Base-by-base conservation (phyloP, 768 basidiomycete genomes). In the Mycena indigotica region DNA sequence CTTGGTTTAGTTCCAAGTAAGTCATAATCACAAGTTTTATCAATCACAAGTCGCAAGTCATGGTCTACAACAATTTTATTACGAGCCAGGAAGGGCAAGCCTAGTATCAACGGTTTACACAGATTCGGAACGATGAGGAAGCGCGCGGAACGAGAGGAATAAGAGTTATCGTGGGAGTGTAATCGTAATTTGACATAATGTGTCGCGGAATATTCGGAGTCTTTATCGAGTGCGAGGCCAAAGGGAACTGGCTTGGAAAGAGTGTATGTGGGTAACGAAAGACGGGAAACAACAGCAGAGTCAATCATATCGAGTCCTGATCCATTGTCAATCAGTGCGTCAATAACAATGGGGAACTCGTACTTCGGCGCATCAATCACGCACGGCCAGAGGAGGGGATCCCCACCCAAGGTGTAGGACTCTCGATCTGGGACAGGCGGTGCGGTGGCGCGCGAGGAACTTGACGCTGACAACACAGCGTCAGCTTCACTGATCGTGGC, bases 41-140 rank as follows among this genome's bases (percentile, higher is more conserved):
- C 58, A 23, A 67, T 58, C 12, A 58, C 55, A 54, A 58, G 30
- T n/a, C 38, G 21, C 1, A 21, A 3, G 13, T 46, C 48, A 23
- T 72, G 67, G 49, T 79, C 72, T 26, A 70, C 57, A 0, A 73
- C 57, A 60, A 80, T 72, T 0, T 66, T 30, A 56, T 80, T 80
- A 1, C 59, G 55, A 10, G 39, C 23, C 0, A 78, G 63, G 26
- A 72, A 78, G 0, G 75, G 76, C 0, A 70, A 50, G 0, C 75
- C 74, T 0, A 78, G 63, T 0, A 78, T 53, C 5, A 78, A 28
- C 3, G 68, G 67, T 2, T 52, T 60, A 29, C 65, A 70, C 1
- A 75, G 62, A 1, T 30, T 38, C 0, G 67, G 66, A 0, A 66
- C 58, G 2, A 75, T 29, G 2, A 75, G n/a, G 0, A 72, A 67